Evolutionary conservation across 169 alveolate genomes (phyloP).

Genomic region (Plasmodium chabaudi): DNA sequence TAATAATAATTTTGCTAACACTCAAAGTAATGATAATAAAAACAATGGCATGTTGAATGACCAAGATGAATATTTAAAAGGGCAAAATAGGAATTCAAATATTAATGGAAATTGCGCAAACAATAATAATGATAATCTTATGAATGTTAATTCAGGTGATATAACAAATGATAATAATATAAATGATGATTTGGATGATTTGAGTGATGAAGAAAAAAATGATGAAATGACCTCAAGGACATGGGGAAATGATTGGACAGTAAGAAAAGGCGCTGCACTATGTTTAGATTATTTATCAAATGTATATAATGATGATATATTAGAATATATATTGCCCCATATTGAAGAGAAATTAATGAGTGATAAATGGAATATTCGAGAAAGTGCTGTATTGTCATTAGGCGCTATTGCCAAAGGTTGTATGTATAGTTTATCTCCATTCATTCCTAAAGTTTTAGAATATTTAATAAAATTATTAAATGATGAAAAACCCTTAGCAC

Average conservation of each 20-base stretch:
- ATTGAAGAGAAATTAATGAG: constrained; percentile 87
- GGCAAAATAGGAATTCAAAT: not conserved
- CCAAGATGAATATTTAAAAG: too few relatives aligned
- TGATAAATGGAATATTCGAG: constrained; percentile 91
- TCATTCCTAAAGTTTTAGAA: constrained; percentile 88
- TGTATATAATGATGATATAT: constrained; percentile 83
- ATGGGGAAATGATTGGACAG: constrained; percentile 93
- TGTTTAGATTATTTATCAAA: constrained; percentile 86
- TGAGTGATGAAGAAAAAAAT: constrained; percentile 60
- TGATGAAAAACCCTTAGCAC: constrained; percentile 89
- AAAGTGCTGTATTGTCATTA: constrained; percentile 90
- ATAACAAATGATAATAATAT: not conserved
- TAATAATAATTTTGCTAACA: constrained; percentile 70
- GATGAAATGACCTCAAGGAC: constrained; percentile 88
- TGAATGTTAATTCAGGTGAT: not conserved
- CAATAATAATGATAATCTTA: not conserved
- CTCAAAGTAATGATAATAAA: constrained; percentile 44
- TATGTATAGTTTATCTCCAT: constrained; percentile 86
- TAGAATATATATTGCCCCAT: constrained; percentile 84
- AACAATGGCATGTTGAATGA: constrained; percentile 28
- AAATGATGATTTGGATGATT: constrained; percentile 9
- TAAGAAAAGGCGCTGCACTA: constrained; percentile 91
- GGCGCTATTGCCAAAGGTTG: constrained; percentile 95
- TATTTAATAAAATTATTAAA: constrained; percentile 83
- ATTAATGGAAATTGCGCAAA: constrained; percentile 8